A percentile compares a stretch with the other conserved stretches of the same genome.
phyloP scores from a whole-genome alignment of 495 filamentous ascomycete species.

The Hyphodiscus hymeniophilus region DNA sequence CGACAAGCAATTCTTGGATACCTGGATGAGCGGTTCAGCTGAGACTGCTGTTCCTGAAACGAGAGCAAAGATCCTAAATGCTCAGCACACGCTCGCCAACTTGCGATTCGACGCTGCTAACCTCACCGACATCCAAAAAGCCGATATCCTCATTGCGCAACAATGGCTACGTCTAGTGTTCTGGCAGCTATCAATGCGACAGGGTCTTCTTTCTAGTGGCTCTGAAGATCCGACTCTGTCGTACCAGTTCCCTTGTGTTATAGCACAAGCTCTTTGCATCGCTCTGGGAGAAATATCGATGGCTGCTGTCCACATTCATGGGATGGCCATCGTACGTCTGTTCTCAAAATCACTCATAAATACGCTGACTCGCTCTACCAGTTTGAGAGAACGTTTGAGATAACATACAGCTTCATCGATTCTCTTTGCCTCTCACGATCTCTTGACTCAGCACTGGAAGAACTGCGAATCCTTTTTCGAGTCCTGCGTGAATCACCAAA shows the following conservation, averaged over 20 bases:
- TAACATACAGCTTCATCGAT: conserved; percentile 18
- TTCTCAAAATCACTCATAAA: background rate
- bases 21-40: conserved; percentile 13
- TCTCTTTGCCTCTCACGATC: background rate
- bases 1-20: conserved; percentile 22
- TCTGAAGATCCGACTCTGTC: conserved; percentile 36
- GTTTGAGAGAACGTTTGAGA: conserved; percentile 43
- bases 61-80: background rate
- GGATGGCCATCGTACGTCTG: conserved; percentile 37
- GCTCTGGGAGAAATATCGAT: conserved; percentile 39
- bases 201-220: conserved; percentile 34
- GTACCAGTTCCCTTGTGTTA: conserved; percentile 47
- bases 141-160: conserved; percentile 48
- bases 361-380: background rate
- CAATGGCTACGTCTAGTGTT: conserved; percentile 52
- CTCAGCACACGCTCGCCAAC: background rate
- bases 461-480: background rate
- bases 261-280: conserved; percentile 42
- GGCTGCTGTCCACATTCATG: conserved; percentile 46
- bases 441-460: background rate
- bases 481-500: conserved; percentile 1
- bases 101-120: conserved; percentile 9
- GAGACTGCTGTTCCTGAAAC: background rate
- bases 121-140: conserved; percentile 42
- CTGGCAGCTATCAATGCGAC: conserved; percentile 48